Evolutionary conservation across 148 eudicot species (phyloP), one percentile per base, ranked within the genome.

Genomic region (Amaranthus palmeri): DNA sequence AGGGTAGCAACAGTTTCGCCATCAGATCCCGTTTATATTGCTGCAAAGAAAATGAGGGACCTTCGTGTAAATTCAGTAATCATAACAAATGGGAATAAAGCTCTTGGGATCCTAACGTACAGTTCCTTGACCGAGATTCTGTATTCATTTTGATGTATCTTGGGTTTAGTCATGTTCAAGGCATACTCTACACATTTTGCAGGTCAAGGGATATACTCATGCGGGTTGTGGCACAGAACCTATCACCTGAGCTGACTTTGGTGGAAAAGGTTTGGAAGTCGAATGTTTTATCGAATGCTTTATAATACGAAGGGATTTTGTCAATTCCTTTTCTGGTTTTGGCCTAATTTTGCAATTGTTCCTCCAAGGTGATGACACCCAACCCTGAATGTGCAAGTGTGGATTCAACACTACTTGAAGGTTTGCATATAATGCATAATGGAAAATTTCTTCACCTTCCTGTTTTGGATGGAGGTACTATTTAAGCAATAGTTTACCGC

Each of bases 61-160:
- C 79, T 74, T 53, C 85, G 90, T 70, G 86, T 86, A 59, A 89
- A 81, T 76, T 95, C 96, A 51, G 96, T 87, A 59, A 72, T 91
- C 46, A 76, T 95, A 70, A 79, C 79, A 74, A 79, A 83, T 6
- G 90, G 75, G 79, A 87, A 67, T 83, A 85, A 86, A 76, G 83
- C 91, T 67, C 92, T 84, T 77, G 99, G 99, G 67, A 89, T 95
- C 71, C 72, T 95, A 63, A 95, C 99, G 99, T 95, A 91, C 46
- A 53, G 2, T 74, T 61, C 61, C 62, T 77, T 36, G 14, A 55
- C 63, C 57, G 79, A 13, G n/a, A 42, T 73, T 67, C 47, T 56
- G 25, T 56, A 7, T 63, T 53, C 49, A 45, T 51, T 18, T 17
- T 44, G 72, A 46, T 46, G 25, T 65, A 45, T 75, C 42, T 41